Evolutionary conservation across 805 yeast genomes (phyloP), one percentile per base, ranked within the genome.

Genomic region (Spencermartinsiella europaea): DNA sequence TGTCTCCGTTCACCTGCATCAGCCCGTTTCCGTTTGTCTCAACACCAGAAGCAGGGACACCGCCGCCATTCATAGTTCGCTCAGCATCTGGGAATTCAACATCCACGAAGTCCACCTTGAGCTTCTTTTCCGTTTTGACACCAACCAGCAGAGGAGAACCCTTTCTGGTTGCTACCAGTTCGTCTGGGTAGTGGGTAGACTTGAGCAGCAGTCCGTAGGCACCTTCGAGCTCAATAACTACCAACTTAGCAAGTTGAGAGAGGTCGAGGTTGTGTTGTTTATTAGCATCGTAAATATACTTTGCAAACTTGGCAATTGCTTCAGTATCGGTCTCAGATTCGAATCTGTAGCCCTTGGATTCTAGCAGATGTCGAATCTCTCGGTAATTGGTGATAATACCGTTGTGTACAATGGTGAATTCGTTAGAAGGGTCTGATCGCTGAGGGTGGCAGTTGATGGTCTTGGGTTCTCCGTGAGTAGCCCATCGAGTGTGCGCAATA

Each of bases 401-500:
- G 61, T 93, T 93, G 74, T 93, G 99, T 44, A 93, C 98, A 54
- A 93, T 82, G 38, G 87, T 80, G 60, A 93, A 93, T 67, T 90
- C 95, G 58, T 84, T 83, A 39, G 69, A 68, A 7, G 78, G 76
- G 65, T 88, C 99, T 1, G 96, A 87, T 54, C 91, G 74, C 65
- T 91, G 98, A 41, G 99, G 99, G 67, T 93, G 99, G 65, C 98
- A 93, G 74, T 93, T 93, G 51, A 67, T 59, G 52, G 76, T 79
- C 55, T 79, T 80, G 48, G 97, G 97, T 60, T 82, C 86, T 68
- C 99, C 99, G 68, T 93, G 99, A 34, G 99, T 93, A 43, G 99
- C 99, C 99, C 99, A 93, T 74, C 99, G 85, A 12, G 99, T 93
- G 70, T 93, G 99, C 20, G 99, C 98, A 66, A 93, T 93, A 64